Evolutionary conservation across 192 early-diverging fungal genomes (phyloP).

Genomic region (Mortierella claussenii): DNA sequence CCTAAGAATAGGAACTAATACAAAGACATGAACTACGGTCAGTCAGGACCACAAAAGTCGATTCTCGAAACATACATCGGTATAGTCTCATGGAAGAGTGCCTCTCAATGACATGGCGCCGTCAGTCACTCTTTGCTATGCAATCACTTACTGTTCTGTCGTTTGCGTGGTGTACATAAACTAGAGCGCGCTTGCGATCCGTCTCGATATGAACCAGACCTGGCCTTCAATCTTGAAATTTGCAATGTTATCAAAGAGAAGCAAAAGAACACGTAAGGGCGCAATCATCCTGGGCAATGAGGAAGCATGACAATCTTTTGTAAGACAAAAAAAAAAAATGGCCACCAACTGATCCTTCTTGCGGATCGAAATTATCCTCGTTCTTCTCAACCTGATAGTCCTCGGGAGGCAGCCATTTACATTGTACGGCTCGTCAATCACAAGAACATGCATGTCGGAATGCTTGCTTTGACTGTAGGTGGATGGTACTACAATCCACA

Average conservation of each 20-base stretch:
- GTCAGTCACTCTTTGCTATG: no score
- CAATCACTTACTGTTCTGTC: no score
- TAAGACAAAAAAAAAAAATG: background rate
- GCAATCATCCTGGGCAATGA: no score
- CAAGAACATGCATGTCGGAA: constrained; percentile 63
- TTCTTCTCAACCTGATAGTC: constrained; percentile 62
- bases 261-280: constrained; percentile 82
- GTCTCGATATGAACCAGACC: constrained; percentile 76
- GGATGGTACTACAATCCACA: background rate
- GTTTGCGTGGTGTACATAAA: no score
- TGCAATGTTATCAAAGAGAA: constrained; percentile 95
- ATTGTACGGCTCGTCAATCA: constrained; percentile 75
- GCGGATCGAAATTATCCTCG: no score
- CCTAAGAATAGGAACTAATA: no score
- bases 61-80: constrained; percentile 50
- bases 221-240: constrained; percentile 93
- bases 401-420: constrained; percentile 78
- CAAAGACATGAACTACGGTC: no score
- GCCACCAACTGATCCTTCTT: no score
- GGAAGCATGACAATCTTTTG: background rate
- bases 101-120: no score
- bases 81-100: no score
- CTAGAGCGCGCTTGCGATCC: constrained; percentile 85
- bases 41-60: no score
- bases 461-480: constrained; percentile 73